Evolutionary conservation across 2,329 filamentous ascomycete species (phyloP).

Genomic region (Sarocladium oryzae): DNA sequence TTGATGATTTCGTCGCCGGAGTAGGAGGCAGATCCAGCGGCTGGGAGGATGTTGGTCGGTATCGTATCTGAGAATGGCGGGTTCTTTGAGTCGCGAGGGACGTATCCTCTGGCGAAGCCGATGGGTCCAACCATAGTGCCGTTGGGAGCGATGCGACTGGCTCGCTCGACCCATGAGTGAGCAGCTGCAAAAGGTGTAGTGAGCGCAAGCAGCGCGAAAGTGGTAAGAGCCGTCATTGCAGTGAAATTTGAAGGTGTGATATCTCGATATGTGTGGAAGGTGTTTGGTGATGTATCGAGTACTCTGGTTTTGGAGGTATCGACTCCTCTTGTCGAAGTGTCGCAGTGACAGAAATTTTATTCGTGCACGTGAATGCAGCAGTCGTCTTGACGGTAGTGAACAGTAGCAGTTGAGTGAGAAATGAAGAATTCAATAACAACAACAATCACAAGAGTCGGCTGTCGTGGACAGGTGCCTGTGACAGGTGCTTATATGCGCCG

Average conservation of each 20-base stretch:
- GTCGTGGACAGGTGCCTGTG: not conserved
- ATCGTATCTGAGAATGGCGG: slow-evolving; percentile 49
- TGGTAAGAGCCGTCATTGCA: slow-evolving; percentile 12
- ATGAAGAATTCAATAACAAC: too few relatives aligned
- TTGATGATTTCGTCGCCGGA: slow-evolving; percentile 48
- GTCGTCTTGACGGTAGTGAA: too few relatives aligned
- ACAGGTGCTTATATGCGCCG: not conserved
- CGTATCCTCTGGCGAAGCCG: slow-evolving; percentile 71
- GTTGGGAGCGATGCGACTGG: slow-evolving; percentile 63
- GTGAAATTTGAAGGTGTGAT: slow-evolving; percentile 9
- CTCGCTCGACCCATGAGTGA: slow-evolving; percentile 80
- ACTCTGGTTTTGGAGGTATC: not conserved
- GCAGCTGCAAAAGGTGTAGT: slow-evolving; percentile 29
- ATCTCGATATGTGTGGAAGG: not conserved
- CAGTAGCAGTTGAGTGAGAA: too few relatives aligned
- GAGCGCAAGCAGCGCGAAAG: slow-evolving; percentile 17
- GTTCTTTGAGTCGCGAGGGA: slow-evolving; percentile 39
- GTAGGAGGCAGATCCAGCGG: slow-evolving; percentile 56
- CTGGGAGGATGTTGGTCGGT: slow-evolving; percentile 57
- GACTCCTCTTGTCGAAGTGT: too few relatives aligned
- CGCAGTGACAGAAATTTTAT: too few relatives aligned
- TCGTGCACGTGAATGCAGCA: too few relatives aligned
- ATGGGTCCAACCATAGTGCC: slow-evolving; percentile 54
- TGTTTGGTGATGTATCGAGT: not conserved
- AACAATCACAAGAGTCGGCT: not conserved